These are phyloP conservation scores for Naganishia sp. DNA, from an alignment of 1,284 basidiomycete species.

Conservation along the genomic window DNA sequence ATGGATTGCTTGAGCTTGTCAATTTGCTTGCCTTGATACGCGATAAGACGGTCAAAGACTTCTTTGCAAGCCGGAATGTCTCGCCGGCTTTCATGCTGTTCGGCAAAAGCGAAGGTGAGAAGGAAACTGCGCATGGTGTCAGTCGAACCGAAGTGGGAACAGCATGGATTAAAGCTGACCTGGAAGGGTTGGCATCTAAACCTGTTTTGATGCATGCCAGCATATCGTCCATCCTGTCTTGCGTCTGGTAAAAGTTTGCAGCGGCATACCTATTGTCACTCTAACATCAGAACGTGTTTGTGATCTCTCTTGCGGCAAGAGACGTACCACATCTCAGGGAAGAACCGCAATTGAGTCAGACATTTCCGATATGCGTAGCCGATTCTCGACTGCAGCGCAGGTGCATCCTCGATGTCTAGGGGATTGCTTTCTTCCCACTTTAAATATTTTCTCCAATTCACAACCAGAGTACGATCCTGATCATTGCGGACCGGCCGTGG, in stretches of 20 bases:
- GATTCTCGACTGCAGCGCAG: constrained; percentile 68
- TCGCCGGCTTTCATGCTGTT: constrained; percentile 70
- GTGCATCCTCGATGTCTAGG: constrained; percentile 77
- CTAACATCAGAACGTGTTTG: not conserved
- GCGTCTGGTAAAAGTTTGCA: constrained; percentile 71
- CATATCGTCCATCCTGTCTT: constrained; percentile 81
- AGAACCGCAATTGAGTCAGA: constrained; percentile 87
- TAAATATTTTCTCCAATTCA: constrained; percentile 86
- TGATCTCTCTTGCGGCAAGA: not conserved
- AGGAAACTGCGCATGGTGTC: constrained; percentile 66
- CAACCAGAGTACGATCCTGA: constrained; percentile 71
- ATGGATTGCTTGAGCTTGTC: constrained; percentile 65
- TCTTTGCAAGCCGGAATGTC: constrained; percentile 68
- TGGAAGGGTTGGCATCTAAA: constrained; percentile 81
- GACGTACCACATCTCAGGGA: constrained; percentile 85
- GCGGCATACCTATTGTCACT: constrained; percentile 74
- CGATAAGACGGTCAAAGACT: constrained; percentile 71
- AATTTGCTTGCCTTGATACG: constrained; percentile 68
- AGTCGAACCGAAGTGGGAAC: constrained; percentile 8
- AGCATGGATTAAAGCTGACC: constrained; percentile 54
- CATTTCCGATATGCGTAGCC: constrained; percentile 79
- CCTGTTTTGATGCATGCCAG: constrained; percentile 77
- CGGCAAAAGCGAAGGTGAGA: constrained; percentile 85
- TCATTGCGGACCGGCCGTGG: constrained; percentile 70
- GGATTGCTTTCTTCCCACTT: constrained; percentile 97